Conservation (phyloP, 352 stramenopile species). For the Albugo candida region DNA sequence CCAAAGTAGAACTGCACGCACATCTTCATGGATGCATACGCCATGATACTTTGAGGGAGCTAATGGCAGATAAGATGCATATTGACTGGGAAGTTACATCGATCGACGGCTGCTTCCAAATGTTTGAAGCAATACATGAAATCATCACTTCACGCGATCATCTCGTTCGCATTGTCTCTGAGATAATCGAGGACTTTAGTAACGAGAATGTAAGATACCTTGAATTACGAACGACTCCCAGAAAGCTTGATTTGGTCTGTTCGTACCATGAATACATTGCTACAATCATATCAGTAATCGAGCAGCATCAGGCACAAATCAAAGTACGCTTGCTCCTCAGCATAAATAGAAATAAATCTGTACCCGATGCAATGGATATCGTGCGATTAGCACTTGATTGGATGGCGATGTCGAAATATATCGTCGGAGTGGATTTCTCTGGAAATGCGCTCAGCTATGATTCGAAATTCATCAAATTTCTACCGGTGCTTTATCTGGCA, state of each 20-base stretch:
- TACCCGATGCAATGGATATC: slow-evolving; percentile 42
- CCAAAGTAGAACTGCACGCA: slow-evolving; percentile 76
- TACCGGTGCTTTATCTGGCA: slow-evolving; percentile 46
- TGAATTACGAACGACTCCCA: slow-evolving; percentile 68
- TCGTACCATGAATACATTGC: slow-evolving; percentile 44
- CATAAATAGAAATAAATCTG: slow-evolving; percentile 55
- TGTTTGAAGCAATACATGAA: slow-evolving; percentile 75
- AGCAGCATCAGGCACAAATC: slow-evolving; percentile 47
- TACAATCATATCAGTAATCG: slow-evolving; percentile 39
- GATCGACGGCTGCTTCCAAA: slow-evolving; percentile 73
- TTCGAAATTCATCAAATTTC: slow-evolving; percentile 74
- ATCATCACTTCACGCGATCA: slow-evolving; percentile 45
- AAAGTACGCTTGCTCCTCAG: slow-evolving; percentile 57
- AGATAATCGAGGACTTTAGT: slow-evolving; percentile 72
- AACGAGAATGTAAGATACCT: slow-evolving; percentile 64
- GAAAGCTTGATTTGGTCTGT: slow-evolving; percentile 29
- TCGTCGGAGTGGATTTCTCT: slow-evolving; percentile 75
- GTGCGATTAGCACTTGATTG: slow-evolving; percentile 34
- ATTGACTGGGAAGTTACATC: slow-evolving; percentile 6
- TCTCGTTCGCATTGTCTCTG: slow-evolving; percentile 44
- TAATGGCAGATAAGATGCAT: slow-evolving; percentile 15
- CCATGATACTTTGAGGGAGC: slow-evolving; percentile 31
- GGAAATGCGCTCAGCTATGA: slow-evolving; percentile 59
- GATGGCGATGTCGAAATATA: slow-evolving; percentile 18
- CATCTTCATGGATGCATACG: slow-evolving; percentile 77